Evolutionary conservation across 225 moss, liverwort and hornwort genomes (phyloP).

Genomic region (Pseudisothecium myosuroides): DNA sequence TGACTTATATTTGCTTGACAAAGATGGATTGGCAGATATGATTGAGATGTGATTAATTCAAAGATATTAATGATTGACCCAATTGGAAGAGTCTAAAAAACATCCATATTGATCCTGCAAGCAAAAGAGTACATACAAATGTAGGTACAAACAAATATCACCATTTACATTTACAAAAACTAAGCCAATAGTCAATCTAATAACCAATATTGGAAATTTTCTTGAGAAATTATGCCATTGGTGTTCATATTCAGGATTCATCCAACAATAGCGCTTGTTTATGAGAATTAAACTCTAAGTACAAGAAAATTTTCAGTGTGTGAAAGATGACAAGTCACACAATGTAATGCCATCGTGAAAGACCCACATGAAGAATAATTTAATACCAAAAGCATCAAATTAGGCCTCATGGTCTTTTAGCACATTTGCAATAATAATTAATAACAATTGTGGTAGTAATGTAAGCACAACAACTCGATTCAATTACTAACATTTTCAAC

Average conservation of each 20-base stretch:
- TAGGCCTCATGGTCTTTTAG: not conserved
- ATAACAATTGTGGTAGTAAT: not conserved
- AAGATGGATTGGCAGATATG: constrained; percentile 12
- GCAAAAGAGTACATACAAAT: not conserved
- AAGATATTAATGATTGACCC: not conserved
- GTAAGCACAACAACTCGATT: not conserved
- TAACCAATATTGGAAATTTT: not conserved
- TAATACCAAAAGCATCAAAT: not conserved
- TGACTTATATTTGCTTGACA: constrained; percentile 12
- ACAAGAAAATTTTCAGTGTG: not conserved
- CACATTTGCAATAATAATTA: not conserved
- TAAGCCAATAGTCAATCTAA: not conserved
- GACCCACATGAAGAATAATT: not conserved
- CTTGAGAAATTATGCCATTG: not conserved
- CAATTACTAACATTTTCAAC: not conserved
- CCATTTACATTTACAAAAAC: not conserved
- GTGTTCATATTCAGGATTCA: not conserved
- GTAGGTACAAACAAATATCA: not conserved
- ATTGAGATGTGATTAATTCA: constrained; percentile 18
- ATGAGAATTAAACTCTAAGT: not conserved
- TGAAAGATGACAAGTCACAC: not conserved
- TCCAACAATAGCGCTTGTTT: accelerated
- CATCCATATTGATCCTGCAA: constrained; percentile 8
- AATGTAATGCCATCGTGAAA: not conserved
- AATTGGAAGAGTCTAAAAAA: constrained; percentile 13